Conservation (phyloP, 768 basidiomycete species). For the Ramaria sp. region DNA sequence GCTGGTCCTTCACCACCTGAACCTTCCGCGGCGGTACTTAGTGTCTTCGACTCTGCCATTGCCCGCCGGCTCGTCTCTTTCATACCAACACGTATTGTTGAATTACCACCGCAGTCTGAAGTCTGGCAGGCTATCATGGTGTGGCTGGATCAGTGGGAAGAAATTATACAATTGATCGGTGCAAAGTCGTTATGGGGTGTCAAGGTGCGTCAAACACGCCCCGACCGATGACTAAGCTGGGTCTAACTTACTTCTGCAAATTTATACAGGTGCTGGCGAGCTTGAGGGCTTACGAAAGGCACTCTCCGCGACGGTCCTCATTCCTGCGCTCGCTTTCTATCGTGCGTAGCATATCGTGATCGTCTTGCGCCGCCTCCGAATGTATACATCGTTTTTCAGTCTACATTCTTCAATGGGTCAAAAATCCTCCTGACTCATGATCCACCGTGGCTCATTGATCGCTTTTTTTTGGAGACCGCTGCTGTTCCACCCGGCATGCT, state of each 20-base stretch:
- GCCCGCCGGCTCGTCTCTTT: slow-evolving; percentile 56
- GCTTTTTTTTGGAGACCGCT: slow-evolving; percentile 53
- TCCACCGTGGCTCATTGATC: slow-evolving; percentile 46
- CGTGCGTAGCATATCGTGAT: slow-evolving; percentile 23
- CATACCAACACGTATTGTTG: slow-evolving; percentile 56
- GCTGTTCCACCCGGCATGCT: slow-evolving; percentile 27
- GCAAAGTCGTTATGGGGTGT: neutral
- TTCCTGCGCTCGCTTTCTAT: slow-evolving; percentile 58
- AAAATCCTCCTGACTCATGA: slow-evolving; percentile 41
- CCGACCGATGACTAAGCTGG: too few relatives aligned
- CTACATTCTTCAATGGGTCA: slow-evolving; percentile 46
- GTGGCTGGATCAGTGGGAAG: slow-evolving; percentile 47
- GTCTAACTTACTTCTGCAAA: neutral
- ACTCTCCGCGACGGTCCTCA: slow-evolving; percentile 31
- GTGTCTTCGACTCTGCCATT: slow-evolving; percentile 56
- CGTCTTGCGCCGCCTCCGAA: slow-evolving; percentile 8
- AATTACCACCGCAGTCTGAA: slow-evolving; percentile 34
- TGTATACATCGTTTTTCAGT: slow-evolving; percentile 25
- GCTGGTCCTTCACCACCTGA: slow-evolving; percentile 22
- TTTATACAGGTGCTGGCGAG: neutral
- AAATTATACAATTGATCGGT: slow-evolving; percentile 26
- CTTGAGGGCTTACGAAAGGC: slow-evolving; percentile 2
- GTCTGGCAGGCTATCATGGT: slow-evolving; percentile 42
- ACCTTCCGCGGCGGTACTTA: slow-evolving; percentile 35
- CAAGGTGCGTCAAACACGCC: neutral